Conservation (phyloP, 2,329 filamentous ascomycete genomes). For the Penicillium expansum region DNA sequence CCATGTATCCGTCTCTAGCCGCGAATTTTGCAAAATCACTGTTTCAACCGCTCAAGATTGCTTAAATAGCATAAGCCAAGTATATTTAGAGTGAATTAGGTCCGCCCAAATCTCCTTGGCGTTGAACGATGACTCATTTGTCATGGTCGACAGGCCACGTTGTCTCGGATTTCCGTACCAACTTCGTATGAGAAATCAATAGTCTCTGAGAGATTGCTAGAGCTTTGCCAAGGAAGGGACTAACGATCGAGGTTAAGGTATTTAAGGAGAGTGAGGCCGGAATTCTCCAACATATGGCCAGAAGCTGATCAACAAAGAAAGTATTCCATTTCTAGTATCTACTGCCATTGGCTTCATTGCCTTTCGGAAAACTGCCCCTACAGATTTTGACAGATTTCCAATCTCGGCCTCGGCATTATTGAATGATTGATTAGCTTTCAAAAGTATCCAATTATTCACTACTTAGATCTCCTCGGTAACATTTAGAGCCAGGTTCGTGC, state of each 20-base stretch:
- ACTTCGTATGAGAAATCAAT: background rate
- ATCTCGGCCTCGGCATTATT: no score
- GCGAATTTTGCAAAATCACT: background rate
- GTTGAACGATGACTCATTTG: background rate
- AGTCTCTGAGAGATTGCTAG: background rate
- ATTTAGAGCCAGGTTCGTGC: background rate
- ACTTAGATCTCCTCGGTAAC: background rate
- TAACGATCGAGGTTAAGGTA: background rate
- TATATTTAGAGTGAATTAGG: background rate
- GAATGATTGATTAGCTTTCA: background rate
- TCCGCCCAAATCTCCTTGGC: background rate
- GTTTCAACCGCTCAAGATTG: background rate
- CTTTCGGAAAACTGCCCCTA: no score
- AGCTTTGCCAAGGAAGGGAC: background rate
- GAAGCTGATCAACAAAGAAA: background rate
- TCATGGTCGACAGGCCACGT: background rate
- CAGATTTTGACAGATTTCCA: no score
- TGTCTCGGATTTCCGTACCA: background rate
- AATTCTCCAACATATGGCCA: background rate
- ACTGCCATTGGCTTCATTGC: no score
- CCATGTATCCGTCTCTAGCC: background rate
- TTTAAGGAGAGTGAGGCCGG: background rate
- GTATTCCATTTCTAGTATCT: no score
- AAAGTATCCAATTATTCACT: background rate
- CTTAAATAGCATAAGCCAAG: background rate